These are phyloP conservation scores for Yamadazyma diospyri DNA, from an alignment of 1,139 yeast species.

Conservation along the genomic window DNA sequence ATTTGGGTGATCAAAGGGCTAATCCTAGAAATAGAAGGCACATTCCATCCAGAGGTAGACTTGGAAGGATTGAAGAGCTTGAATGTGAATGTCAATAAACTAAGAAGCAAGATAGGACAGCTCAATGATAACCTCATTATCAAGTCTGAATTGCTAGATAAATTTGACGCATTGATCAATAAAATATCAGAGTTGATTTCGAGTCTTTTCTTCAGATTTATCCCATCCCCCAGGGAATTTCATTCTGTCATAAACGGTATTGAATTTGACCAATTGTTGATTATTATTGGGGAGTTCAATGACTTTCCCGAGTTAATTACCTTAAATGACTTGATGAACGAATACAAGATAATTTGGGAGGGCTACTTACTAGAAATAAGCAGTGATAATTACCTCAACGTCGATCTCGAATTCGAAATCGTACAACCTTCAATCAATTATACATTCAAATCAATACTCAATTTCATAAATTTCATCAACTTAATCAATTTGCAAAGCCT, in stretches of 20 bases:
- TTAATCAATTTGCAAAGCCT: slow-evolving; percentile 20
- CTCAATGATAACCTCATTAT: slow-evolving; percentile 11
- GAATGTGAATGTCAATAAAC: slow-evolving; percentile 17
- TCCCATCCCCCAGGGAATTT: slow-evolving; percentile 24
- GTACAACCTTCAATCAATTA: slow-evolving; percentile 5
- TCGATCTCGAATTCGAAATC: neutral
- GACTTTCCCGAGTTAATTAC: slow-evolving; percentile 11
- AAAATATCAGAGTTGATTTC: slow-evolving; percentile 9
- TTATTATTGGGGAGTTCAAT: slow-evolving; percentile 12
- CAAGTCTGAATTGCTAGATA: slow-evolving; percentile 12
- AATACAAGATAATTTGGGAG: slow-evolving; percentile 20
- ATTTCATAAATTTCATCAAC: slow-evolving; percentile 31
- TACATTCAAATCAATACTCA: slow-evolving; percentile 19
- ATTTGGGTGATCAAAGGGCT: slow-evolving; percentile 22
- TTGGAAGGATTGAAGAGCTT: slow-evolving; percentile 19
- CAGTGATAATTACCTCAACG: slow-evolving; percentile 2
- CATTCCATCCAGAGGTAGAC: slow-evolving; percentile 12
- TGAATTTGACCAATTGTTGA: slow-evolving; percentile 14
- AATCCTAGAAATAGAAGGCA: slow-evolving; percentile 19
- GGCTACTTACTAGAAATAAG: slow-evolving; percentile 10
- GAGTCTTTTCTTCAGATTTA: slow-evolving; percentile 11
- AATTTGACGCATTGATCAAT: slow-evolving; percentile 11
- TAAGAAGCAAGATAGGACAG: slow-evolving; percentile 11
- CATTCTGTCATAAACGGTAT: slow-evolving; percentile 12
- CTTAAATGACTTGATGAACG: slow-evolving; percentile 12